These are phyloP conservation scores for Tetrahymena thermophila DNA, from an alignment of 73 alveolate species.

Conservation along the genomic window DNA sequence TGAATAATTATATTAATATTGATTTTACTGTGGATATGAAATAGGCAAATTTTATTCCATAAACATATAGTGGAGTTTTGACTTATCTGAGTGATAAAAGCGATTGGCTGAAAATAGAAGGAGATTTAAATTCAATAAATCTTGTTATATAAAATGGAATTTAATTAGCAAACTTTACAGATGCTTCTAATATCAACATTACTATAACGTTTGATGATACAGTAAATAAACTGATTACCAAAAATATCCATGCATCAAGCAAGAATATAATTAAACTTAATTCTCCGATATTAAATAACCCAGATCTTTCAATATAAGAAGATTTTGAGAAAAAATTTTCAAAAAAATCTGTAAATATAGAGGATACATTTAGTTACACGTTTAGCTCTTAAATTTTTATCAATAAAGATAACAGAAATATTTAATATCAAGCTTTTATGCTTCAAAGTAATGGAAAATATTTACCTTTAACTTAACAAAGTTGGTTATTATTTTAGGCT, in stretches of 20 bases:
- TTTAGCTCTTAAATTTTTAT: background rate
- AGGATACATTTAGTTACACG: background rate
- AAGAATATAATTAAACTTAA: background rate
- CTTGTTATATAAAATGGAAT: background rate
- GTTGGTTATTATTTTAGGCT: background rate
- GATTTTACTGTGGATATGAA: background rate
- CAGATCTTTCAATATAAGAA: background rate
- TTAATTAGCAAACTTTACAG: background rate
- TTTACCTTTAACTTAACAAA: background rate
- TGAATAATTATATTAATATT: background rate
- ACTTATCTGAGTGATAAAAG: background rate
- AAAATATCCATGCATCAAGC: background rate
- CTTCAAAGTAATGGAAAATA: background rate
- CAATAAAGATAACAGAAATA: background rate
- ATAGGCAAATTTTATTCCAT: background rate
- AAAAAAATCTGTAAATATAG: background rate
- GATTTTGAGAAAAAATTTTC: background rate
- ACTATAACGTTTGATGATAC: background rate
- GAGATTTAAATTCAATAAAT: background rate
- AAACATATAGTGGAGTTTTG: background rate
- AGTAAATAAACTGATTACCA: background rate
- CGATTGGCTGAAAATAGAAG: background rate
- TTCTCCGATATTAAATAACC: background rate
- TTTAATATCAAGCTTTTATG: background rate
- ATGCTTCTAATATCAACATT: background rate